phyloP scores from a whole-genome alignment of 768 basidiomycete species.

The Rhizopogon rudus region DNA sequence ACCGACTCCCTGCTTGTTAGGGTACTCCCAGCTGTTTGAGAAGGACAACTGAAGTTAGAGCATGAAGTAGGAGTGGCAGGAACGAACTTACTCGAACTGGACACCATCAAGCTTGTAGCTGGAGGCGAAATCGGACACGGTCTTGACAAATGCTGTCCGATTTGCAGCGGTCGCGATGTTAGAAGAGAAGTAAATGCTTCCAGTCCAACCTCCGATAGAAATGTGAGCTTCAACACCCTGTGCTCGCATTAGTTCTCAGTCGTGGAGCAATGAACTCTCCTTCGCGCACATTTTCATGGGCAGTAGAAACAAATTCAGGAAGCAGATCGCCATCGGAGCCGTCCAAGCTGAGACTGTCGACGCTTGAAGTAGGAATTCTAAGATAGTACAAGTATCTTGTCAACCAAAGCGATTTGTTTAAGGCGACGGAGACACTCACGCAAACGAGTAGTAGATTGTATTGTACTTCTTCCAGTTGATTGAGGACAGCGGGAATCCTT shows the following conservation, averaged over 20 bases:
- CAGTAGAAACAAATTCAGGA: conserved; percentile 50
- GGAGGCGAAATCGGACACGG: conserved; percentile 42
- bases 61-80: not conserved
- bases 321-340: conserved; percentile 45
- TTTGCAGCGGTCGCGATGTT: conserved; percentile 51
- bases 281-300: conserved; percentile 30
- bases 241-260: not conserved
- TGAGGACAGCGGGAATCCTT: conserved; percentile 45
- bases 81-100: conserved; percentile 24
- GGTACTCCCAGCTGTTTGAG: conserved; percentile 78
- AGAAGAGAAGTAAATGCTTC: conserved; percentile 58
- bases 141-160: conserved; percentile 61
- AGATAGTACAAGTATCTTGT: not conserved
- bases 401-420: not conserved
- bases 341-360: conserved; percentile 25
- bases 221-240: conserved; percentile 54
- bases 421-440: conserved; percentile 28
- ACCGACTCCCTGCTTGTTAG: conserved; percentile 56
- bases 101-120: conserved; percentile 56
- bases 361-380: conserved; percentile 31
- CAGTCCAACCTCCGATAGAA: conserved; percentile 71
- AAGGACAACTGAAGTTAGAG: not conserved
- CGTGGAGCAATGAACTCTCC: not conserved
- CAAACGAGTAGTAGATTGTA: conserved; percentile 65
- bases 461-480: conserved; percentile 73